Percentiles rank a stretch among this genome's conserved stretches.
phyloP scores from a whole-genome alignment of 495 filamentous ascomycete genomes.

The Tuber brumale region DNA sequence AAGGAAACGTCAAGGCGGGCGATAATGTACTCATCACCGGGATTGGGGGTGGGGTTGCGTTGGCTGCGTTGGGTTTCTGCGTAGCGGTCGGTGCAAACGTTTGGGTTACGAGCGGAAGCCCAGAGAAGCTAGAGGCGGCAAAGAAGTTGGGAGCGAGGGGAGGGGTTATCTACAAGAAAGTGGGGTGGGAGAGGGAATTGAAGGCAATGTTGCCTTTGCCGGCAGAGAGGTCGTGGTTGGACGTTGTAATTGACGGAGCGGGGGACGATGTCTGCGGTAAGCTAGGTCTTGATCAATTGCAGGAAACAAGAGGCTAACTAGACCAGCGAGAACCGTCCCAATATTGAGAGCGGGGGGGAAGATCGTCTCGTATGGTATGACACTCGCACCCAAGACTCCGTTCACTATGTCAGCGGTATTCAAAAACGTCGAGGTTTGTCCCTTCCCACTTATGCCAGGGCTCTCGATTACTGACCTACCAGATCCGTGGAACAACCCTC shows the following conservation, averaged over 20 bases:
- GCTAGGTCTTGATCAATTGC: slow-evolving; percentile 47
- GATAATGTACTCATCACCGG: slow-evolving; percentile 67
- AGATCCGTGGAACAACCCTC: slow-evolving; percentile 55
- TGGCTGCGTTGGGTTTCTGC: slow-evolving; percentile 64
- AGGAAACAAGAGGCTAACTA: slow-evolving; percentile 46
- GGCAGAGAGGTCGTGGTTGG: slow-evolving; percentile 53
- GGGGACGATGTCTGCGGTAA: slow-evolving; percentile 59
- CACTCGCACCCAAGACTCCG: slow-evolving; percentile 63
- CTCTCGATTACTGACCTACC: not conserved
- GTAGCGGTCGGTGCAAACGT: slow-evolving; percentile 59
- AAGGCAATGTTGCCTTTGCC: slow-evolving; percentile 49
- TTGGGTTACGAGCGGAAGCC: slow-evolving; percentile 60
- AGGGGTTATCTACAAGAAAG: slow-evolving; percentile 61
- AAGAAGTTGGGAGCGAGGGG: slow-evolving; percentile 59
- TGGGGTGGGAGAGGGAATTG: slow-evolving; percentile 64
- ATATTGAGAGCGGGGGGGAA: slow-evolving; percentile 52
- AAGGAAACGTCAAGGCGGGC: slow-evolving; percentile 55
- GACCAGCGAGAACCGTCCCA: slow-evolving; percentile 15
- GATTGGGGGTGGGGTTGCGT: slow-evolving; percentile 73
- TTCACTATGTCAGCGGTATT: slow-evolving; percentile 65
- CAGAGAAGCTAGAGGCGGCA: slow-evolving; percentile 59
- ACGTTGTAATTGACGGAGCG: slow-evolving; percentile 69
- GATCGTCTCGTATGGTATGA: slow-evolving; percentile 71
- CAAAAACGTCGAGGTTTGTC: slow-evolving; percentile 57
- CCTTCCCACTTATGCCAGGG: not conserved